Percentiles rank a stretch among this genome's conserved stretches.
phyloP scores from a whole-genome alignment of 805 yeast species.

The Candida bentonensis region DNA sequence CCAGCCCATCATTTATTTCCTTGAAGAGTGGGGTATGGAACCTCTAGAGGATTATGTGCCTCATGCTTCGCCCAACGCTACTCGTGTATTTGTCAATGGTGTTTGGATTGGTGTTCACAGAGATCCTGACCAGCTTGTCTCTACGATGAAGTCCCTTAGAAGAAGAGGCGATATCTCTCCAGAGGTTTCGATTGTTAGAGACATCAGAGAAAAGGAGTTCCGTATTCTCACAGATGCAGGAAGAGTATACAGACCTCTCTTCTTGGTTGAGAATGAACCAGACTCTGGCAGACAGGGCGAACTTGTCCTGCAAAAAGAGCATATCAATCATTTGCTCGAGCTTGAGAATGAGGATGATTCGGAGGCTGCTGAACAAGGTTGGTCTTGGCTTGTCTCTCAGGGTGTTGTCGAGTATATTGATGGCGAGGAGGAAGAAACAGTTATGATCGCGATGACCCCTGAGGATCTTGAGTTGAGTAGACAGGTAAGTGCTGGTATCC shows the following conservation, averaged over 20 bases:
- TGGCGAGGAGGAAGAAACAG: constrained; percentile 98
- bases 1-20: constrained; percentile 79
- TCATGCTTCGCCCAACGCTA: constrained; percentile 76
- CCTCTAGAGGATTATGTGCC: constrained; percentile 94
- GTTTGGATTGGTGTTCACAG: constrained; percentile 99
- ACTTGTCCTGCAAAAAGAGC: constrained; percentile 71
- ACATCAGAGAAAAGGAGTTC: constrained; percentile 92
- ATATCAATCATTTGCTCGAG: constrained; percentile 55
- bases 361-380: constrained; percentile 46
- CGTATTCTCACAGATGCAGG: constrained; percentile 97
- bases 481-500: constrained; percentile 25
- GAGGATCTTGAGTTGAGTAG: constrained; percentile 73
- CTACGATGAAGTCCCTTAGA: constrained; percentile 79
- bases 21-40: constrained; percentile 99
- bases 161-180: constrained; percentile 92
- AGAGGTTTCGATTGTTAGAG: constrained; percentile 93
- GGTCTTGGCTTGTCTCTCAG: constrained; percentile 69
- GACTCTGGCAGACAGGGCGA: constrained; percentile 48
- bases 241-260: constrained; percentile 92
- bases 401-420: constrained; percentile 95
- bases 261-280: constrained; percentile 71
- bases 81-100: constrained; percentile 94
- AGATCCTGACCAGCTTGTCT: constrained; percentile 85
- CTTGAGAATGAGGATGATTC: constrained; percentile 32
- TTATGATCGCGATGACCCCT: constrained; percentile 97